Evolutionary conservation across 495 filamentous ascomycete species (phyloP).

Genomic region (Rostrohypoxylon terebratum): DNA sequence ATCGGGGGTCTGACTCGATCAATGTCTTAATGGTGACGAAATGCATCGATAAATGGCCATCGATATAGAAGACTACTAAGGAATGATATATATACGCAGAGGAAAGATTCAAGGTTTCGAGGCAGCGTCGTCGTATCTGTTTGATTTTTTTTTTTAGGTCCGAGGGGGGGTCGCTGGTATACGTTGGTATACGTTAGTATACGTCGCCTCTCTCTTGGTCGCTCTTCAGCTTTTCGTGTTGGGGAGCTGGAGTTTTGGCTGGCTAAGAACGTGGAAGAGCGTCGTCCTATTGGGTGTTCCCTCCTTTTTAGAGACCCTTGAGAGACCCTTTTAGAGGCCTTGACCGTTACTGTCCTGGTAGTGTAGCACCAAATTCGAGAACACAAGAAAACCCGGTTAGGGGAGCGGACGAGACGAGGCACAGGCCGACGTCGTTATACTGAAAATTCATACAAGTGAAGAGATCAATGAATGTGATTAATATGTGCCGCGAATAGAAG

Average conservation of each 20-base stretch:
- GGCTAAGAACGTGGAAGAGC: conserved; percentile 35
- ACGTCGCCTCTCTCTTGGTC: conserved; percentile 32
- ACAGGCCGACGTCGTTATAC: conserved; percentile 36
- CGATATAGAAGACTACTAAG: conserved; percentile 24
- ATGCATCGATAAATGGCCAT: conserved; percentile 41
- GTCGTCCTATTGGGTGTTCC: conserved; percentile 41
- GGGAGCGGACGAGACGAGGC: conserved; percentile 34
- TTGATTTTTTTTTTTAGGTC: too few relatives aligned
- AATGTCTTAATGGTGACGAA: conserved; percentile 42
- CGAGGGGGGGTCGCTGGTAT: conserved; percentile 11
- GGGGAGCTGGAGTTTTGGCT: conserved; percentile 35
- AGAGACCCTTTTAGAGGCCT: neutral
- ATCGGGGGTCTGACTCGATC: conserved; percentile 45
- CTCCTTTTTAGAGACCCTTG: conserved; percentile 27
- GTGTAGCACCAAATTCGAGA: conserved; percentile 25
- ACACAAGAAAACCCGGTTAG: conserved; percentile 32
- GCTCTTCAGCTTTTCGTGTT: conserved; percentile 36
- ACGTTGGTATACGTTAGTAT: conserved; percentile 1
- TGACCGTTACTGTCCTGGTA: conserved; percentile 27
- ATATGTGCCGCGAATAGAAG: conserved; percentile 39
- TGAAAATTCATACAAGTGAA: conserved; percentile 25
- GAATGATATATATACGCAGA: conserved; percentile 34
- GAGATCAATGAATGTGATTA: conserved; percentile 20
- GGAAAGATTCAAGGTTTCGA: conserved; percentile 12
- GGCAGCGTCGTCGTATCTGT: conserved; percentile 16